Evolutionary conservation across 768 basidiomycete species (phyloP).

Genomic region (Boletus pseudopeckii): DNA sequence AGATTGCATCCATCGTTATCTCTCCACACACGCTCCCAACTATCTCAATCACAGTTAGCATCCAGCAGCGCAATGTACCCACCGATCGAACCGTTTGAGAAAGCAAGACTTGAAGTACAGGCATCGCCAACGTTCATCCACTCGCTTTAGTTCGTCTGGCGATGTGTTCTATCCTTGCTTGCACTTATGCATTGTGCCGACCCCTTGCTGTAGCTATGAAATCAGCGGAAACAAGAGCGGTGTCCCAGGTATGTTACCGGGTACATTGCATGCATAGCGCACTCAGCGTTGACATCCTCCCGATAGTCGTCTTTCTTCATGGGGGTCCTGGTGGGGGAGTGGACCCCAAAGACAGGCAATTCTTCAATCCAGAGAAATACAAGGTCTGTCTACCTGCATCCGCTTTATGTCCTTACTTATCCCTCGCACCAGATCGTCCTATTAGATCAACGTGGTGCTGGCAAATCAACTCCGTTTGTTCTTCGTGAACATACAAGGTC

Average conservation of each 20-base stretch:
- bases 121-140: constrained; percentile 48
- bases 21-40: background rate
- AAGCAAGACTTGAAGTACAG: constrained; percentile 65
- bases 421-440: constrained; percentile 60
- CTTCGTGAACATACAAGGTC: background rate
- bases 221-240: constrained; percentile 76
- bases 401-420: background rate
- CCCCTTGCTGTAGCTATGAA: constrained; percentile 58
- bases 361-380: constrained; percentile 85
- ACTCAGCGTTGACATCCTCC: background rate
- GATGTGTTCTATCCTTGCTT: constrained; percentile 5
- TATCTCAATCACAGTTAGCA: constrained; percentile 1
- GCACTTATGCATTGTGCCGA: background rate
- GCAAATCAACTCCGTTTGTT: constrained; percentile 79
- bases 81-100: constrained; percentile 59
- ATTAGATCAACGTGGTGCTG: constrained; percentile 87
- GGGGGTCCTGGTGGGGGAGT: constrained; percentile 84
- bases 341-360: constrained; percentile 63
- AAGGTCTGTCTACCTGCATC: constrained; percentile 43
- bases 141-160: constrained; percentile 60
- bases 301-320: constrained; percentile 73
- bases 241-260: constrained; percentile 52
- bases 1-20: constrained; percentile 20
- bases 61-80: constrained; percentile 54
- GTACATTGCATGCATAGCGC: background rate